Evolutionary conservation across 345 rosid genomes (phyloP).

Genomic region (Bretschneidera sinensis): DNA sequence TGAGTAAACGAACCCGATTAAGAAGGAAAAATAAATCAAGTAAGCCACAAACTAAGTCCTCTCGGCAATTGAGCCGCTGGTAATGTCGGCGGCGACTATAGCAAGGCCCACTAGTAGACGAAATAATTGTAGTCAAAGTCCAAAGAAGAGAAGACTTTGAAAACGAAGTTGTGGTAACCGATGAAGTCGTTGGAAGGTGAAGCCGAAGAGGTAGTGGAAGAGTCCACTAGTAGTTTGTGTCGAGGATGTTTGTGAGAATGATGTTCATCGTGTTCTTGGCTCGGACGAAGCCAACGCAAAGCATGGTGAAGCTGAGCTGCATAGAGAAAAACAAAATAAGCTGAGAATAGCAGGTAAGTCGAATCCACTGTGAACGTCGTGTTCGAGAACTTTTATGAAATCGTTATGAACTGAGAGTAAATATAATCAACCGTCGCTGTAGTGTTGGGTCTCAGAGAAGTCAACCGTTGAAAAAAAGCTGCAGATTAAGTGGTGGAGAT

Average conservation of each 20-base stretch:
- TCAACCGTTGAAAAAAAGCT: conserved; percentile 29
- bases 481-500: too few relatives aligned
- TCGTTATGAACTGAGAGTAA: too few relatives aligned
- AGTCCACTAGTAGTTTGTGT: conserved; percentile 86
- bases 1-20: conserved; percentile 91
- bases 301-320: conserved; percentile 97
- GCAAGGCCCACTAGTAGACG: conserved; percentile 97
- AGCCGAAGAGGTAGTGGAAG: conserved; percentile 84
- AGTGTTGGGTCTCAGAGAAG: conserved; percentile 60
- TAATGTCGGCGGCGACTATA: conserved; percentile 89
- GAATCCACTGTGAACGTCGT: conserved; percentile 63
- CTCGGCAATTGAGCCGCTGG: conserved; percentile 93
- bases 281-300: conserved; percentile 91
- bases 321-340: conserved; percentile 86
- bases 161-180: conserved; percentile 67
- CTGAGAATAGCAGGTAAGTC: conserved; percentile 90
- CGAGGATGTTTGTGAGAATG: conserved; percentile 93
- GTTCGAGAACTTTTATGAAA: conserved; percentile 40
- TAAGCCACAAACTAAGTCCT: conserved; percentile 87
- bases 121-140: conserved; percentile 53
- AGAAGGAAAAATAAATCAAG: conserved; percentile 68
- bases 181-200: conserved; percentile 73
- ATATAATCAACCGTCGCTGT: conserved; percentile 57
- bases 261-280: conserved; percentile 95
- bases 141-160: conserved; percentile 13